Evolutionary conservation across 2,329 filamentous ascomycete genomes (phyloP).

Genomic region (Aspergillus brunneoviolaceus): DNA sequence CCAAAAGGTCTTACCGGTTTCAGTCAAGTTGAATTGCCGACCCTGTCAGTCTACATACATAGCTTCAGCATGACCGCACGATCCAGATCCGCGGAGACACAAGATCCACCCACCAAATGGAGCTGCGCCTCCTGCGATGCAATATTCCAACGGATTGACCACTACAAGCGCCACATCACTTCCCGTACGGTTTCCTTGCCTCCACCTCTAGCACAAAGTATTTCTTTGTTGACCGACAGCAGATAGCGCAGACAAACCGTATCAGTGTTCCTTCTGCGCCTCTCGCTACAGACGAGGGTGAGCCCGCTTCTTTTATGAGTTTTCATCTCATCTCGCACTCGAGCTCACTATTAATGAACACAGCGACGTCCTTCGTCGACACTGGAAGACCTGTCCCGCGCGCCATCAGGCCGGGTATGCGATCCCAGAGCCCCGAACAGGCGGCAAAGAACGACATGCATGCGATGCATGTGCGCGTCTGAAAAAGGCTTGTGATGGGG

Average conservation of each 20-base stretch:
- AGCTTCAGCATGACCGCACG: neutral
- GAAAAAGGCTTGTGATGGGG: constrained; percentile 28
- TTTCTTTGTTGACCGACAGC: neutral
- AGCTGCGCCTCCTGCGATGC: constrained; percentile 27
- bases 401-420: constrained; percentile 20
- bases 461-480: constrained; percentile 31
- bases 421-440: constrained; percentile 24
- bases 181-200: constrained; percentile 21
- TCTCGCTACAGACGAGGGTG: constrained; percentile 29
- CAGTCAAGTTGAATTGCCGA: no score
- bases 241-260: constrained; percentile 23
- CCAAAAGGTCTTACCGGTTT: no score
- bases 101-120: constrained; percentile 13
- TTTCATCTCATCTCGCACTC: neutral
- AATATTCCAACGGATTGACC: constrained; percentile 27
- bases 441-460: constrained; percentile 30
- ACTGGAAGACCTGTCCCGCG: constrained; percentile 30
- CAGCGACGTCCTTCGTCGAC: constrained; percentile 28
- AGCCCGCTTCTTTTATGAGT: constrained; percentile 1
- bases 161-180: constrained; percentile 26
- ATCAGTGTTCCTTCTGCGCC: constrained; percentile 27
- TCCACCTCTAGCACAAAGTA: neutral
- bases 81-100: neutral
- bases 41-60: no score
- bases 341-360: neutral